These are phyloP conservation scores for Neurospora terricola DNA, from an alignment of 495 filamentous ascomycete genomes.

Conservation along the genomic window DNA sequence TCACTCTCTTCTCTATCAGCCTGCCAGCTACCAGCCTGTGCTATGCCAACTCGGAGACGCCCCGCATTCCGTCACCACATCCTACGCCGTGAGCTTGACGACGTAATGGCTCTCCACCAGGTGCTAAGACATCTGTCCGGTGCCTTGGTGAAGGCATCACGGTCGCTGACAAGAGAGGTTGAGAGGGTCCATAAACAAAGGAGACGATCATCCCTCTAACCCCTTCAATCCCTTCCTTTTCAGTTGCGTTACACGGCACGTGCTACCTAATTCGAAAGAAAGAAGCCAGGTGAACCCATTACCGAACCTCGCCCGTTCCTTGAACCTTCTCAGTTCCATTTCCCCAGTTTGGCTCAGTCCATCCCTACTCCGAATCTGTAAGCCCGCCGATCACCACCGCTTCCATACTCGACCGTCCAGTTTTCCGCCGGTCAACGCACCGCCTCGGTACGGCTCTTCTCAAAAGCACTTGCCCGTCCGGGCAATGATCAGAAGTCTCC, in stretches of 20 bases:
- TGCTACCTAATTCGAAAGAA: not conserved
- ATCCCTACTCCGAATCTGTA: conserved; percentile 3
- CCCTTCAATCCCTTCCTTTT: not conserved
- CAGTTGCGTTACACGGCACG: not conserved
- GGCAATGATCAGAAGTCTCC: conserved; percentile 13
- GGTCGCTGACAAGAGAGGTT: not conserved
- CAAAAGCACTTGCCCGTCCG: conserved; percentile 5
- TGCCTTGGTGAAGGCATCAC: not conserved
- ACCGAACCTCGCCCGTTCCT: not conserved
- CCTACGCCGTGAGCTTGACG: not conserved
- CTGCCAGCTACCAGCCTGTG: not conserved
- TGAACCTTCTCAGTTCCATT: not conserved
- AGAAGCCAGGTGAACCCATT: not conserved
- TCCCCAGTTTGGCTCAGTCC: not conserved
- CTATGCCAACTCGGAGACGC: not conserved
- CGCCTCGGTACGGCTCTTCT: conserved; percentile 4
- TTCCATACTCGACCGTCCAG: not conserved
- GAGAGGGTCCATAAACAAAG: not conserved
- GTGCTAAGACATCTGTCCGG: not conserved
- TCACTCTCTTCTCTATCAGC: not conserved
- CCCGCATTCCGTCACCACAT: not conserved
- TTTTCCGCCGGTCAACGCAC: not conserved
- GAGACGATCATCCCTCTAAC: not conserved
- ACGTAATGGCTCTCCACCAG: not conserved
- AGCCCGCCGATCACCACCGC: conserved; percentile 2